Evolutionary conservation across 2,329 filamentous ascomycete genomes (phyloP), one percentile per base, ranked within the genome.

Genomic region (Diplodia corticola): DNA sequence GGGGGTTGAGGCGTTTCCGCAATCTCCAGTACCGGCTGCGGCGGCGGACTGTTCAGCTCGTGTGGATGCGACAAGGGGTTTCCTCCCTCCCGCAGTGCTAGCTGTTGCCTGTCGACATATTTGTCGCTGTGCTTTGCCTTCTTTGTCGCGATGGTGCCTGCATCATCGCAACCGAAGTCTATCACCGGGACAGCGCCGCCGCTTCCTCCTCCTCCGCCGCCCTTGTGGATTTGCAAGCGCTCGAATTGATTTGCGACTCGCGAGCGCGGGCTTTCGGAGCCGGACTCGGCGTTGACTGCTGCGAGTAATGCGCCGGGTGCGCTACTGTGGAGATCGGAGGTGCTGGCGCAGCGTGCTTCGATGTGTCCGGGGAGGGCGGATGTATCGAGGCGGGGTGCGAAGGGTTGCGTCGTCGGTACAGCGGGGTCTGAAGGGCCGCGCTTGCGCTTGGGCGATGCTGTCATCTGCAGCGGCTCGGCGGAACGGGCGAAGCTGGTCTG

Each of bases 381-480:
- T 49, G 57, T 61, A 48, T 66, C 49, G 35, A 66, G 46, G 64
- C 64, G 64, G 64, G 64, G 64, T 26, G 64, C 64, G 26, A 66
- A 66, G 20, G 64, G 64, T 37, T 64, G 63, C 30, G 49, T 57
- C 28, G 40, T 44, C 61, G 48, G 61, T 35, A 49, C 22, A 28
- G 63, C 48, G 63, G 64, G 64, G 64, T 66, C 64, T 13, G 55
- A 66, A 44, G 64, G 35, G 64, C 64, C 64, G 57, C 64, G 64
- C 64, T 66, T 66, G 46, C 64, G 64, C 44, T 66, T 66, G 24
- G 64, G 64, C 24, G 64, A 66, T 49, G 54, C 44, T 37, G 54
- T 49, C 64, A 65, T 65, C 28, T 63, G 48, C 48, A 10, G 48
- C 30, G 46, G 46, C 46, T 40, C 22, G 48, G 48, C 60, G 22